These are phyloP conservation scores for Fibroporia radiculosa DNA, from an alignment of 768 basidiomycete species.

Conservation along the genomic window DNA sequence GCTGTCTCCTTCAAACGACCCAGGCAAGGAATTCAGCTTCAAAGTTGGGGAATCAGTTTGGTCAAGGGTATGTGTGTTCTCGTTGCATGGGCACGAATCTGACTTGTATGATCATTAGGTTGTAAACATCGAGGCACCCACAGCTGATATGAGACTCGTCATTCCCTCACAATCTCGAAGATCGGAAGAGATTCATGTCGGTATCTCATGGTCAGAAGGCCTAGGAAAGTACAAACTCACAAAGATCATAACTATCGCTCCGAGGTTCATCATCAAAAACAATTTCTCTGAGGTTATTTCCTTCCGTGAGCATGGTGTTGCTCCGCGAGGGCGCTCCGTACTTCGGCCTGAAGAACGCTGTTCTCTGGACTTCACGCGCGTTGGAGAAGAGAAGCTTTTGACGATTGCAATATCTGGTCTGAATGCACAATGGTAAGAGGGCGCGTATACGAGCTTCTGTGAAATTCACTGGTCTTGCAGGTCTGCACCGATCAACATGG, in stretches of 20 bases:
- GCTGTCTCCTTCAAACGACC: slow-evolving; percentile 75
- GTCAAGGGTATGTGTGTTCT: slow-evolving; percentile 48
- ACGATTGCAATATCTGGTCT: slow-evolving; percentile 84
- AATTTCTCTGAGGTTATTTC: slow-evolving; percentile 58
- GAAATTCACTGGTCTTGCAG: slow-evolving; percentile 30
- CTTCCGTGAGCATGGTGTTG: slow-evolving; percentile 79
- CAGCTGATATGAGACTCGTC: slow-evolving; percentile 80
- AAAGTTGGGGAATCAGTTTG: slow-evolving; percentile 76
- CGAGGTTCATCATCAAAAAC: slow-evolving; percentile 89
- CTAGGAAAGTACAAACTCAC: slow-evolving; percentile 95
- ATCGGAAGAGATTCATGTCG: slow-evolving; percentile 67
- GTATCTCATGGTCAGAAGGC: slow-evolving; percentile 89
- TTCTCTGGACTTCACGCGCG: slow-evolving; percentile 59
- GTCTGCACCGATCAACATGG: slow-evolving; percentile 88
- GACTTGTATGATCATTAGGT: slow-evolving; percentile 39
- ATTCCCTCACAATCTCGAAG: slow-evolving; percentile 56
- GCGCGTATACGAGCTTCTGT: neutral
- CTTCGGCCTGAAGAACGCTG: slow-evolving; percentile 63
- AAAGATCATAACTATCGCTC: slow-evolving; percentile 87
- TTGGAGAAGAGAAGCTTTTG: slow-evolving; percentile 64
- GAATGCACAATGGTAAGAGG: slow-evolving; percentile 66
- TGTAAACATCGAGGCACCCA: slow-evolving; percentile 86
- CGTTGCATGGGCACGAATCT: neutral
- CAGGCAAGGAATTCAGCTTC: slow-evolving; percentile 79
- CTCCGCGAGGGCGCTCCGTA: slow-evolving; percentile 50